Percentiles rank a stretch among this genome's conserved stretches.
Evolutionary conservation across 1,139 yeast species (phyloP).

Genomic region (Sugiyamaella neomexicana): DNA sequence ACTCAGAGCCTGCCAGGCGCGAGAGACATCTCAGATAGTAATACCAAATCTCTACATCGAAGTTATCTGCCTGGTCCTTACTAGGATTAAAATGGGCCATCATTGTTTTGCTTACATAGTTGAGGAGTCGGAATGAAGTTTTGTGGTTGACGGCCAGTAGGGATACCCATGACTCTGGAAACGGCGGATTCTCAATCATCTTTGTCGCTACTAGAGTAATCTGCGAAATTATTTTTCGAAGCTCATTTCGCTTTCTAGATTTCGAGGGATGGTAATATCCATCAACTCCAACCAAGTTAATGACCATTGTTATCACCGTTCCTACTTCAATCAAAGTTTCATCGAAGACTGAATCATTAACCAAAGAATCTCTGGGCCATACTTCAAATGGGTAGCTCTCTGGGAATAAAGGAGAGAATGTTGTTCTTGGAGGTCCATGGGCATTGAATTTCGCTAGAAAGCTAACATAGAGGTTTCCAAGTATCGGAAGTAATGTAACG

Average conservation of each 20-base stretch:
- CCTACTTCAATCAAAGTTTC: constrained; percentile 73
- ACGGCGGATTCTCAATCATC: constrained; percentile 39
- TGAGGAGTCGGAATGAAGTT: constrained; percentile 60
- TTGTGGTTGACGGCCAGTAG: constrained; percentile 47
- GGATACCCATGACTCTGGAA: constrained; percentile 35
- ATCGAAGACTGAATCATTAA: constrained; percentile 66
- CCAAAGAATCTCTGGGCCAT: constrained; percentile 57
- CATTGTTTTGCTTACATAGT: constrained; percentile 47
- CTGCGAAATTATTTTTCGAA: background rate
- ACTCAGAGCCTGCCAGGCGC: constrained; percentile 50
- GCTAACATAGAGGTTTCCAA: constrained; percentile 28
- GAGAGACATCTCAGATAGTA: constrained; percentile 60
- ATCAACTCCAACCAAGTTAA: constrained; percentile 23
- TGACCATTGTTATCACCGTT: constrained; percentile 41
- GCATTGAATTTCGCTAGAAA: constrained; percentile 1
- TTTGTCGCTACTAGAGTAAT: constrained; percentile 3
- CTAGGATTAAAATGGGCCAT: constrained; percentile 50
- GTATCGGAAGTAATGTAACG: constrained; percentile 38
- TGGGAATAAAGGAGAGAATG: constrained; percentile 57
- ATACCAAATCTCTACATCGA: constrained; percentile 54
- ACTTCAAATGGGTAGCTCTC: constrained; percentile 63
- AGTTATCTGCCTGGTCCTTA: constrained; percentile 56
- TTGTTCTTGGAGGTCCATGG: constrained; percentile 23
- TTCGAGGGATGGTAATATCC: background rate
- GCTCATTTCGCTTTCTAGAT: background rate